Evolutionary conservation across 2,329 filamentous ascomycete species (phyloP), one percentile per base, ranked within the genome.

Genomic region (Xylariaceae sp.): DNA sequence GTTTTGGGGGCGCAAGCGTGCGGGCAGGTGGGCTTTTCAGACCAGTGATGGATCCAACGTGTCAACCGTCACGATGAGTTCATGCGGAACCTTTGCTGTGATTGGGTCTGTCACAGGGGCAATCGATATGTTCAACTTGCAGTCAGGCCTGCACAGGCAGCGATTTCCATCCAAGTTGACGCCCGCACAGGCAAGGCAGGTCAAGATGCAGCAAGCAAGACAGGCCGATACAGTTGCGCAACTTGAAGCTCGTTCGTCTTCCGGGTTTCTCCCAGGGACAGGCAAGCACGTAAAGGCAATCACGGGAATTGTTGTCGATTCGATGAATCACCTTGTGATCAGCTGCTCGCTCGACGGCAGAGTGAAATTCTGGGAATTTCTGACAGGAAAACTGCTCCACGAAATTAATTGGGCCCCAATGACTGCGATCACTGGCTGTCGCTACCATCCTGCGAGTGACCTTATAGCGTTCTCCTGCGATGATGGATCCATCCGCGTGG

Each of bases 331-430:
- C 60, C 83, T 80, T 16, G 78, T 97, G 47, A 84, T 96, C 41
- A 95, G 91, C 56, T 95, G 91, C 68, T 87, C 89, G 1, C 74
- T 91, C 13, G 94, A 99, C 70, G 94, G 94, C 30, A 95, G 87
- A 70, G 80, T 97, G 64, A 97, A 96, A 75, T 97, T 99, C 68
- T 99, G 95, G 95, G 89, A 95, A 61, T 95, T 99, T 59, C 72
- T 84, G n/a, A 89, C 88, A 0, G 94, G 92, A 7, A 80, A 83
- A 42, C 78, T 97, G 2, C 68, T 88, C 10, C 81, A 92, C 58
- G 85, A 96, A 66, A 83, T 97, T 48, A 85, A 92, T 68, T 95
- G 91, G 87, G 83, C 86, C 42, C 83, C 83, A 3, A 89, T 88
- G 80, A 85, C 85, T 4, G 81, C 85, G 43, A 85, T 95, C 49